Conservation (phyloP, 768 basidiomycete species). For the Mycena galopus region DNA sequence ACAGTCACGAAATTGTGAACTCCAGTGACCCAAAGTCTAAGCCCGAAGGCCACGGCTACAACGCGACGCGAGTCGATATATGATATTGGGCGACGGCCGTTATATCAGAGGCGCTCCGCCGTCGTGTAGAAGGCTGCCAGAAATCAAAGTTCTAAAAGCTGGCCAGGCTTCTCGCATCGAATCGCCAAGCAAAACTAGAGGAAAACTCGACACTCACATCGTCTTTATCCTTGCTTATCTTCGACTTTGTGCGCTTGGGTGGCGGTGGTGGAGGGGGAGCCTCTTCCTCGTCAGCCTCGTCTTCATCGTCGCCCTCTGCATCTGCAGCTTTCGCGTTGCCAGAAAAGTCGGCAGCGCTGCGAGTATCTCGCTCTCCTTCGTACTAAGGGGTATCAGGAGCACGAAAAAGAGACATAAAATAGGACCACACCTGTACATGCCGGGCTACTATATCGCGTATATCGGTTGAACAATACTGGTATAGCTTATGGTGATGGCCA, state of each 20-base stretch:
- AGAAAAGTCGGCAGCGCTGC: conserved; percentile 61
- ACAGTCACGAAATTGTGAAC: too few species aligned
- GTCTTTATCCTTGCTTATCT: conserved; percentile 25
- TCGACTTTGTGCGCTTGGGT: conserved; percentile 29
- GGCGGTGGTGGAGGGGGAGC: conserved; percentile 41
- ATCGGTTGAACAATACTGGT: conserved; percentile 84
- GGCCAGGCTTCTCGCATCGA: too few species aligned
- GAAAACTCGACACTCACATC: conserved; percentile 22
- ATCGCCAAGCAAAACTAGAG: too few species aligned
- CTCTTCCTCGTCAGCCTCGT: conserved; percentile 57
- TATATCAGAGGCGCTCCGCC: too few species aligned
- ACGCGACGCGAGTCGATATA: too few species aligned
- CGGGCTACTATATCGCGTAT: conserved; percentile 78
- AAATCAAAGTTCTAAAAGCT: too few species aligned
- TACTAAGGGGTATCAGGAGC: conserved; percentile 49
- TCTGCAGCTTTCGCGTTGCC: conserved; percentile 48
- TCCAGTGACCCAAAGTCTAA: too few species aligned
- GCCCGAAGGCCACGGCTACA: too few species aligned
- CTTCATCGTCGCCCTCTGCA: conserved; percentile 57
- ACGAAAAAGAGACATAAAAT: conserved; percentile 6
- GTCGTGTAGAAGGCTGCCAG: too few species aligned
- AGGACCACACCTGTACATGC: conserved; percentile 61
- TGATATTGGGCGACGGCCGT: too few species aligned
- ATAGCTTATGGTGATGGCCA: conserved; percentile 85
- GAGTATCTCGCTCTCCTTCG: conserved; percentile 64